Base-by-base conservation (phyloP, 1,284 basidiomycete species). In the Ustilago loliicola region DNA sequence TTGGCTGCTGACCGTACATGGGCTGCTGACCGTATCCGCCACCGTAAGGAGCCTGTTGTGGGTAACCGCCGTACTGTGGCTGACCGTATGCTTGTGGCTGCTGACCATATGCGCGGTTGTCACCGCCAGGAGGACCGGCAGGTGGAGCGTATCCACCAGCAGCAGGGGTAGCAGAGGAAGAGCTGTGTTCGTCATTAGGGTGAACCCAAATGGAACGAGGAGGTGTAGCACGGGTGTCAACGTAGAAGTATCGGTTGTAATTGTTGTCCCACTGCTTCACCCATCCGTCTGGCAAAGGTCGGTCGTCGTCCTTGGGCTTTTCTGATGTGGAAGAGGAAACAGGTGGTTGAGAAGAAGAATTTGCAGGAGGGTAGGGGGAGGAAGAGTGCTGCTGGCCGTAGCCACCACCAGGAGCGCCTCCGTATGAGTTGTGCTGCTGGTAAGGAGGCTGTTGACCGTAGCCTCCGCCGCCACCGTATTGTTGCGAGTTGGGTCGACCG, bases 191-290 rank as follows among this genome's bases (percentile, higher is more conserved):
- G 51, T 84, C 83, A 17, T 66, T 56, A 0, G 84, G 84, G 61
- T 85, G 83, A 2, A 77, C 72, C 84, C 84, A 86, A 62, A 80
- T 82, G 29, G 82, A 84, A 2, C 80, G 71, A 1, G 84, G 84
- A 7, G 84, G 84, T 15, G 72, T 81, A 7, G 78, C 75, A 21
- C 63, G 60, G 19, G 84, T 86, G 65, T 86, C 81, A 27, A 86
- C 84, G 73, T 81, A 86, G 47, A 85, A 86, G 79, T 81, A 76
- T 47, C 78, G 78, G 30, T 69, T 77, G 77, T 86, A 84, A 67
- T 84, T 82, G 67, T 36, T 61, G 59, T 84, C 80, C 74, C 76
- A 84, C 63, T 84, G 83, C 79, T 82, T 82, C 38, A 83, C 79
- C 81, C 81, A 84, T 40, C 83, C 83, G 1, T 78, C 72, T 6